Percentiles rank a stretch among this genome's conserved stretches.
Evolutionary conservation across 345 rosid species (phyloP).

Genomic region (Gossypium herbaceum): DNA sequence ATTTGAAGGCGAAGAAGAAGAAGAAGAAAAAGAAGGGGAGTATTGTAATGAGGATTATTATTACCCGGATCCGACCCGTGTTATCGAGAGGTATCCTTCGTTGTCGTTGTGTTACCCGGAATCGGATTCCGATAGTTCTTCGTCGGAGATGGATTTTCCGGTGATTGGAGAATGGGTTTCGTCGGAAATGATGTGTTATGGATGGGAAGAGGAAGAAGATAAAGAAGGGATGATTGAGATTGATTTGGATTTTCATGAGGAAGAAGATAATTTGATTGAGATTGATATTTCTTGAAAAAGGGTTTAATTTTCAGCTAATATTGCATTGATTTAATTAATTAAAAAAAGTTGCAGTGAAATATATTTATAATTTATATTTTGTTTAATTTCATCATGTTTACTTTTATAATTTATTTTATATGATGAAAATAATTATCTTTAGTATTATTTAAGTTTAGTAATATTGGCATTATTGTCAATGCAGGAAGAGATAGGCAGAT

Average conservation of each 20-base stretch:
- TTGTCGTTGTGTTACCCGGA: conserved; percentile 63
- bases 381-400: too few species aligned
- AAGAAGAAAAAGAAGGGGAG: conserved; percentile 30
- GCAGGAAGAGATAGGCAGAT: too few species aligned
- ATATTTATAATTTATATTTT: too few species aligned
- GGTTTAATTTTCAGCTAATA: background rate
- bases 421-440: too few species aligned
- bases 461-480: too few species aligned
- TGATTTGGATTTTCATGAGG: conserved; percentile 41
- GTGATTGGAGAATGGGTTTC: conserved; percentile 34
- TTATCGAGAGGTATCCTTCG: conserved; percentile 38
- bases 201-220: conserved; percentile 58
- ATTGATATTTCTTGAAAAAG: conserved; percentile 49
- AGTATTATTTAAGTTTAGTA: too few species aligned
- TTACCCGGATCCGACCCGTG: conserved; percentile 19
- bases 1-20: conserved; percentile 53
- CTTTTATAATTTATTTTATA: too few species aligned
- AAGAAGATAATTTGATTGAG: conserved; percentile 44
- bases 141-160: conserved; percentile 37
- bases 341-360: background rate
- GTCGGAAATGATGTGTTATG: conserved; percentile 30
- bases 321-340: conserved; percentile 12
- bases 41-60: conserved; percentile 5
- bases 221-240: conserved; percentile 69
- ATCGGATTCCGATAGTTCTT: conserved; percentile 51